Conservation (phyloP, 805 yeast genomes). For the Blastobotrys attinorum region DNA sequence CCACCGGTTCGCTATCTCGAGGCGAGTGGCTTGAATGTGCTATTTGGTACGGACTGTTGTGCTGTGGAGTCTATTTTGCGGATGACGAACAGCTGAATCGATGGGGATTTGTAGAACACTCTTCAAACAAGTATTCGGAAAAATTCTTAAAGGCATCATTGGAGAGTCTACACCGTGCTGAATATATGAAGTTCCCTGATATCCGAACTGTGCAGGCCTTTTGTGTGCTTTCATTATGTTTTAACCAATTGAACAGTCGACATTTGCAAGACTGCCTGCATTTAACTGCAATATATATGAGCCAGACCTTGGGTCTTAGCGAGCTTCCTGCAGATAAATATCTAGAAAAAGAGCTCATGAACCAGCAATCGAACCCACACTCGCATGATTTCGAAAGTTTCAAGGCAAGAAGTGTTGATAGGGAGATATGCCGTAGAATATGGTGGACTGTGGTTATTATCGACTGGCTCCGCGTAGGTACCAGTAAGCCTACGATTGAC, state of each 20-base stretch:
- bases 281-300: slow-evolving; percentile 1
- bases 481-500: background rate
- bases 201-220: slow-evolving; percentile 2
- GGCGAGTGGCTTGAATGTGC: background rate
- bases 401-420: slow-evolving; percentile 1
- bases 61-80: slow-evolving; percentile 1
- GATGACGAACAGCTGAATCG: background rate
- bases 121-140: background rate
- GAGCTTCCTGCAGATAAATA: too few species aligned
- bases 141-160: background rate
- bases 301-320: background rate
- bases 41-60: background rate
- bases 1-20: background rate
- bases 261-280: background rate
- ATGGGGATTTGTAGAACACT: background rate
- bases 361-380: too few species aligned
- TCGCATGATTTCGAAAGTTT: background rate
- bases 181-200: slow-evolving; percentile 1
- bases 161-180: slow-evolving; percentile 3
- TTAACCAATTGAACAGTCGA: background rate
- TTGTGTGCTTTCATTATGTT: slow-evolving; percentile 1
- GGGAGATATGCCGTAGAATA: slow-evolving; percentile 1
- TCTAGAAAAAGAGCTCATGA: too few species aligned
- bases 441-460: slow-evolving; percentile 4
- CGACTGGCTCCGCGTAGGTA: background rate